phyloP scores from a whole-genome alignment of 768 basidiomycete species.

The Gloeostereum incarnatum region DNA sequence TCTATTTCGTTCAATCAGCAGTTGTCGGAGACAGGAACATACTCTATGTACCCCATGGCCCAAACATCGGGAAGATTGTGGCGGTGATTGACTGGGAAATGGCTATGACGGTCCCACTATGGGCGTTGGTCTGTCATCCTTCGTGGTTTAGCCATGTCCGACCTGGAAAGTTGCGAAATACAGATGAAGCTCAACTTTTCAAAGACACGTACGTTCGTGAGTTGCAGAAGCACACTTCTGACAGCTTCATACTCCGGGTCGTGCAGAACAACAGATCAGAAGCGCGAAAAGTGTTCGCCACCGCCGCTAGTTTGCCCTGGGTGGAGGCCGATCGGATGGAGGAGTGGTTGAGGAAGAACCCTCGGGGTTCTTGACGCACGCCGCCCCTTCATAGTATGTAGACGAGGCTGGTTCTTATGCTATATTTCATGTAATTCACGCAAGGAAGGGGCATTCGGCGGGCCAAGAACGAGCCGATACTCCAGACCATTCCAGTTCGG shows the following conservation, averaged over 20 bases:
- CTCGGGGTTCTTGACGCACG: too few species aligned
- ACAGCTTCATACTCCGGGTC: slow-evolving; percentile 11
- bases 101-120: slow-evolving; percentile 12
- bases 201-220: slow-evolving; percentile 14
- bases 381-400: too few species aligned
- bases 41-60: slow-evolving; percentile 11
- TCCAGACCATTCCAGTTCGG: too few species aligned
- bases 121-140: slow-evolving; percentile 13
- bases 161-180: slow-evolving; percentile 3
- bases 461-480: too few species aligned
- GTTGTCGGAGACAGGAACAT: slow-evolving; percentile 9
- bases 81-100: slow-evolving; percentile 15
- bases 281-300: slow-evolving; percentile 10
- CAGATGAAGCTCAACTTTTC: slow-evolving; percentile 11
- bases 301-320: slow-evolving; percentile 13
- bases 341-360: slow-evolving; percentile 5
- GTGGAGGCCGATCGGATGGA: slow-evolving; percentile 12
- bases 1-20: not conserved
- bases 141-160: slow-evolving; percentile 11
- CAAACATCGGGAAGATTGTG: slow-evolving; percentile 11
- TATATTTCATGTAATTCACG: too few species aligned
- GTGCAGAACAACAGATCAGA: slow-evolving; percentile 14
- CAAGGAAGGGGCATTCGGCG: too few species aligned
- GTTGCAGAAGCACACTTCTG: slow-evolving; percentile 11
- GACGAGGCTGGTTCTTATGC: too few species aligned